These are phyloP conservation scores for Aspergillus heteromorphus DNA, from an alignment of 495 filamentous ascomycete species.

Conservation along the genomic window DNA sequence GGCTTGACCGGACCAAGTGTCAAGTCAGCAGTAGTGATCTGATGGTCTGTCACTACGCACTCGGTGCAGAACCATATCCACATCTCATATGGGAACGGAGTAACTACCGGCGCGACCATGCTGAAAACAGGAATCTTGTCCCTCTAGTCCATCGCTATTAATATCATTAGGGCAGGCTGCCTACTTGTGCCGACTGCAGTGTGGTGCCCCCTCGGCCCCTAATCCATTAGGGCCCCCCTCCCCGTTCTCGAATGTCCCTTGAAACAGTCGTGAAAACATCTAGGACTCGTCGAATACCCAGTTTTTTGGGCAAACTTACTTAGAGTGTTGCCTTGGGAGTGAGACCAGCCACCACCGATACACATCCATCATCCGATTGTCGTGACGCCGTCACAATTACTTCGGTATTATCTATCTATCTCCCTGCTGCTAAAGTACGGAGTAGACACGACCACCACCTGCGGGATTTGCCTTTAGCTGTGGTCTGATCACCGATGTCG, in stretches of 20 bases:
- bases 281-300: slow-evolving; percentile 3
- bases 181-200: not conserved
- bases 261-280: slow-evolving; percentile 13
- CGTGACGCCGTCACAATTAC: not conserved
- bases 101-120: not conserved
- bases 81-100: not conserved
- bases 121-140: not conserved
- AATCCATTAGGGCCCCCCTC: not conserved
- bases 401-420: no score
- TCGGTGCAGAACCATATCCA: not conserved
- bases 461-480: not conserved
- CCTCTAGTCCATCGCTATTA: not conserved
- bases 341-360: not conserved
- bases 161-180: not conserved
- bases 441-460: not conserved
- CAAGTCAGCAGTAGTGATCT: no score
- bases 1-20: no score
- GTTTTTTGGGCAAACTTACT: not conserved
- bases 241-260: not conserved
- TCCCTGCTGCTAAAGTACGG: no score
- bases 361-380: not conserved
- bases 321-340: not conserved
- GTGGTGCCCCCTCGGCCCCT: not conserved
- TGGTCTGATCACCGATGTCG: not conserved
- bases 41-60: not conserved